These are phyloP conservation scores for Hibiscus syriacus DNA, from an alignment of 345 rosid genomes.

Conservation along the genomic window DNA sequence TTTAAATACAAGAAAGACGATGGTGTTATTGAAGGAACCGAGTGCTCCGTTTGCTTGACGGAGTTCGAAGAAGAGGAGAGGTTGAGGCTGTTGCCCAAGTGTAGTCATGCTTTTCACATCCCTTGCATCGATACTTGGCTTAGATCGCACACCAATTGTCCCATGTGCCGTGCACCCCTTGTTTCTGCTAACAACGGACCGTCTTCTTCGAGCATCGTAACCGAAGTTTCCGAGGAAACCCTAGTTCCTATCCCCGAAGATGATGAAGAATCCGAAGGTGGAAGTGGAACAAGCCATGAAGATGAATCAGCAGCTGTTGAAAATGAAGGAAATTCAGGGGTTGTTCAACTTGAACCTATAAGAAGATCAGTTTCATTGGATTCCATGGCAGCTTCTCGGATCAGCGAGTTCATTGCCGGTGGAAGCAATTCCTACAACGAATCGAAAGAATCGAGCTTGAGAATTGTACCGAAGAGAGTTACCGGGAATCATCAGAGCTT, in stretches of 20 bases:
- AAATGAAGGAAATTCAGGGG: constrained; percentile 17
- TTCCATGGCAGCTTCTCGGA: constrained; percentile 46
- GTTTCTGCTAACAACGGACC: not conserved
- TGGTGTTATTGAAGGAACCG: constrained; percentile 58
- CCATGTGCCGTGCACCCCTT: constrained; percentile 61
- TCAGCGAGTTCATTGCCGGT: constrained; percentile 27
- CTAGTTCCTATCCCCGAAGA: constrained; percentile 15
- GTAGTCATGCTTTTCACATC: constrained; percentile 68
- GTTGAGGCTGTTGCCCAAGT: constrained; percentile 57
- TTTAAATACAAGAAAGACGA: too few species aligned
- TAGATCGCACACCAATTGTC: constrained; percentile 56
- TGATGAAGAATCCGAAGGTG: too few species aligned
- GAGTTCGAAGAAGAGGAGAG: constrained; percentile 65
- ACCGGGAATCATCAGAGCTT: constrained; percentile 22
- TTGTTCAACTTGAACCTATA: constrained; percentile 24
- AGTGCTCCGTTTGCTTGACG: constrained; percentile 65
- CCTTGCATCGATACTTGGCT: constrained; percentile 77
- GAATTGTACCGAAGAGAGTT: constrained; percentile 16
- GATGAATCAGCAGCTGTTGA: constrained; percentile 12
- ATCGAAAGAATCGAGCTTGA: constrained; percentile 13
- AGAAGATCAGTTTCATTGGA: constrained; percentile 76
- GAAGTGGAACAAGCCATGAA: constrained; percentile 5
- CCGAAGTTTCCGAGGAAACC: constrained; percentile 19
- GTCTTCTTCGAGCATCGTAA: not conserved
- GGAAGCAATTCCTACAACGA: constrained; percentile 10